Evolutionary conservation across 495 filamentous ascomycete genomes (phyloP).

Genomic region (Neurospora sp.): DNA sequence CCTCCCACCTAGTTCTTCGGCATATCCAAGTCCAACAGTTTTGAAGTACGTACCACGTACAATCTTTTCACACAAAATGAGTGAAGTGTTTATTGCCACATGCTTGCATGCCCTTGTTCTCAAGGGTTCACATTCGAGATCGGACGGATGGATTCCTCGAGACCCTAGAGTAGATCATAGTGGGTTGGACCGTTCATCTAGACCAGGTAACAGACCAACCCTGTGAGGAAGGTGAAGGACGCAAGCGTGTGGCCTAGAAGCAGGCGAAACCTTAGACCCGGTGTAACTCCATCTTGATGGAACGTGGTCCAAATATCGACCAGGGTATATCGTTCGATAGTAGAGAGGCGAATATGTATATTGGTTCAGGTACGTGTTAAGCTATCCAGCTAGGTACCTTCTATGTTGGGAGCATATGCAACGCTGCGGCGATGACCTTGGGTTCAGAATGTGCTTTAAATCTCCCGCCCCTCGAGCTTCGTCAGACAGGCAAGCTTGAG

Average conservation of each 20-base stretch:
- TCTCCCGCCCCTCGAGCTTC: too few species aligned
- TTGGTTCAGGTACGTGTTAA: neutral
- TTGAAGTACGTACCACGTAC: too few species aligned
- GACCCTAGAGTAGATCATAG: neutral
- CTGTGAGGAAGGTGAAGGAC: neutral
- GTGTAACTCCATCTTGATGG: neutral
- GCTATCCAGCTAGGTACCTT: neutral
- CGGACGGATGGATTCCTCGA: neutral
- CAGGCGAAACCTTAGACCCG: neutral
- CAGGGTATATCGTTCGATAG: neutral
- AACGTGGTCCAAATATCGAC: neutral
- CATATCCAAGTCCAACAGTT: too few species aligned
- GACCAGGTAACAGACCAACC: neutral
- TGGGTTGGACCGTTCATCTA: neutral
- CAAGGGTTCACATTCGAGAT: neutral
- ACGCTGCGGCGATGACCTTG: neutral
- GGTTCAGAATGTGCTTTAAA: neutral
- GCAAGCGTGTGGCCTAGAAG: neutral
- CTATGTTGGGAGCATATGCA: neutral
- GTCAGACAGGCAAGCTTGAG: neutral
- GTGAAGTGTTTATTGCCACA: neutral
- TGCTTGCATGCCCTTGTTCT: neutral
- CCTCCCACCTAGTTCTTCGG: too few species aligned
- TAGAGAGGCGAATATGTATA: neutral
- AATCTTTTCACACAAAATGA: too few species aligned